Conservation (phyloP, 1,139 yeast genomes). For the Zygotorulaspora mrakii region DNA sequence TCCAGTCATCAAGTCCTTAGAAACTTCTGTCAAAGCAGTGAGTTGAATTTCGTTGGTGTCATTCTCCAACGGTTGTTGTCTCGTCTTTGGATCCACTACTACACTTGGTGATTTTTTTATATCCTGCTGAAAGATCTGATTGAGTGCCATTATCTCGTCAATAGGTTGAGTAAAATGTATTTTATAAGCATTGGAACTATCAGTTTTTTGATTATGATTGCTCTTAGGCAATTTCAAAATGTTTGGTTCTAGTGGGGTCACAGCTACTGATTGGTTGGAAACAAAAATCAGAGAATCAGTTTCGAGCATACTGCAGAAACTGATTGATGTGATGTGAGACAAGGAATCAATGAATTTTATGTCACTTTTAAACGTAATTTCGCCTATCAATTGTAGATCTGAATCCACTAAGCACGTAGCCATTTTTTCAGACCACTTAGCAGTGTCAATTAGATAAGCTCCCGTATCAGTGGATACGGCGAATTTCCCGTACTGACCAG, state of each 20-base stretch:
- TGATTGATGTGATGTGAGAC: constrained; percentile 12
- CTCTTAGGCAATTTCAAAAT: background rate
- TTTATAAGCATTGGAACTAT: constrained; percentile 3
- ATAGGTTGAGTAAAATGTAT: constrained; percentile 23
- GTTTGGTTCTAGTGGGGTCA: background rate
- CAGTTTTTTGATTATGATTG: background rate
- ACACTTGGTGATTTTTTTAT: constrained; percentile 17
- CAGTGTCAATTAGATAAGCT: constrained; percentile 18
- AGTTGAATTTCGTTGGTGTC: constrained; percentile 31
- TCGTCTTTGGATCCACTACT: constrained; percentile 23
- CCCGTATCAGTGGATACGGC: constrained; percentile 11
- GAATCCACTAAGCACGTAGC: constrained; percentile 23
- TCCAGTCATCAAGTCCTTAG: constrained; percentile 24
- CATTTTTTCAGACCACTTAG: constrained; percentile 20
- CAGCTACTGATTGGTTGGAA: constrained; percentile 7
- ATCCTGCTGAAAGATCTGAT: constrained; percentile 17
- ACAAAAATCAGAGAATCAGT: constrained; percentile 15
- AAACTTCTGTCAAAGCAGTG: constrained; percentile 24
- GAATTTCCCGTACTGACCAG: constrained; percentile 14
- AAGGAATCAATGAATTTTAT: constrained; percentile 8
- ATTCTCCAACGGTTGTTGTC: constrained; percentile 25
- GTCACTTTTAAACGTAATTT: constrained; percentile 18
- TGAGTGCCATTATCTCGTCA: constrained; percentile 23
- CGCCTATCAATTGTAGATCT: constrained; percentile 21
- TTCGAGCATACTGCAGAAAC: constrained; percentile 16